These are phyloP conservation scores for Mucor piriformis DNA, from an alignment of 371 early-diverging fungal genomes.

Conservation along the genomic window DNA sequence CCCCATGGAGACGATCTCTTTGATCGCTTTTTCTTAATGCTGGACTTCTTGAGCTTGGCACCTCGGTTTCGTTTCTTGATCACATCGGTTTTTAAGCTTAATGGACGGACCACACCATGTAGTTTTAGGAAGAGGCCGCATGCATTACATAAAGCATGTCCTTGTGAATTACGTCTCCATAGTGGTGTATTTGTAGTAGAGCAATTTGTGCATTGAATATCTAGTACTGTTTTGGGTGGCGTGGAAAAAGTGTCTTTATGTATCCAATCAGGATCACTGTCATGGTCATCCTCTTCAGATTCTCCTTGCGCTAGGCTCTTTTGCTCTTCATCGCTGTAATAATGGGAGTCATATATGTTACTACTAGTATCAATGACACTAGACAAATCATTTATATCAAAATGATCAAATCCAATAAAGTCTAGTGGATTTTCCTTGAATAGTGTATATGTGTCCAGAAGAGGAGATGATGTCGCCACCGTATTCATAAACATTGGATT, in stretches of 20 bases:
- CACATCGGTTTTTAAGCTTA: constrained; percentile 39
- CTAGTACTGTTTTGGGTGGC: background rate
- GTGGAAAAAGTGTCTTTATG: background rate
- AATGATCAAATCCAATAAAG: too few species aligned
- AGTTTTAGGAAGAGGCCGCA: constrained; percentile 39
- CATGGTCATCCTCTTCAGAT: constrained; percentile 10
- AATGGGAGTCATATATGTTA: constrained; percentile 2
- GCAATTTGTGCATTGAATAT: constrained; percentile 30
- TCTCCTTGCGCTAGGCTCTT: constrained; percentile 2
- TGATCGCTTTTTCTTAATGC: constrained; percentile 6
- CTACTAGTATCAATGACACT: background rate
- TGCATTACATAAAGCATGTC: constrained; percentile 35
- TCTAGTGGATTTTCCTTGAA: constrained; percentile 16
- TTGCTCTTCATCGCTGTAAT: background rate
- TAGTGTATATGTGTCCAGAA: constrained; percentile 21
- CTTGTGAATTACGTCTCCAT: constrained; percentile 38
- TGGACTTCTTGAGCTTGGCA: background rate
- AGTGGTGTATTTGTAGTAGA: constrained; percentile 36
- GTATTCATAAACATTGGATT: background rate
- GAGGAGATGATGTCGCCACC: background rate
- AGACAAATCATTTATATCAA: background rate
- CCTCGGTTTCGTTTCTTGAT: constrained; percentile 36
- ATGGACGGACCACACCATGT: constrained; percentile 37
- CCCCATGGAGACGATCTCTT: background rate
- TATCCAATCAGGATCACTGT: constrained; percentile 25